Evolutionary conservation across 768 basidiomycete genomes (phyloP), one percentile per base, ranked within the genome.

Genomic region (Boletus rufocinnamomeus): DNA sequence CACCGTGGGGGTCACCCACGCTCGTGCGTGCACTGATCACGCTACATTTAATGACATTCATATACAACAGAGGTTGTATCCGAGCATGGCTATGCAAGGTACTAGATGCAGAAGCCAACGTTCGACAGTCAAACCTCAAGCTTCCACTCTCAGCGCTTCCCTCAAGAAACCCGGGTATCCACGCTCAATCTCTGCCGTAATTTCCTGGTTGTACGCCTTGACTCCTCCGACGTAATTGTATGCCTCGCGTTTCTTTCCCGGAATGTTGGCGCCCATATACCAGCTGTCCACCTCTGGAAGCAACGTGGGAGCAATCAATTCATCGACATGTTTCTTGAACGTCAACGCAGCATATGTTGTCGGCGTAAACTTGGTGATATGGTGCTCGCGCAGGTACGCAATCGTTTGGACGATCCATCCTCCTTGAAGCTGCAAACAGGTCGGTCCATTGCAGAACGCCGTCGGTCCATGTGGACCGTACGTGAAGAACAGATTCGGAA

Each of bases 341-440:
- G 30, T n/a, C 46, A 9, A 6, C 2, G 60, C 52, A 38, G 60
- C 63, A 1, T 56, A 28, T 2, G 50, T 32, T 1, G 54, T 56
- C 19, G 64, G 63, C 1, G 49, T 56, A 17, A 65, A 62, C 45
- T 62, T 65, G 49, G 63, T 64, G 37, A 64, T 45, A 6, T 4
- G 7, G 25, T 64, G 48, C 10, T 65, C 32, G 30, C 50, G 47
- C 5, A 65, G n/a, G 44, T 61, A 58, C 3, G 6, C 14, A 9
- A 65, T 58, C 37, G 63, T 65, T 28, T 56, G 34, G 16, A 28
- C 41, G 35, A 65, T 32, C 63, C 63, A 65, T 4, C 4, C 17
- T 2, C 60, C 27, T 38, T 65, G 56, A 19, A 59, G 3, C 2
- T 59, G 21, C 13, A 45, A 0, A 30, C 60, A 65, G 6, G 52